Base-by-base conservation (phyloP, 768 basidiomycete genomes). In the Lactarius tabidus region DNA sequence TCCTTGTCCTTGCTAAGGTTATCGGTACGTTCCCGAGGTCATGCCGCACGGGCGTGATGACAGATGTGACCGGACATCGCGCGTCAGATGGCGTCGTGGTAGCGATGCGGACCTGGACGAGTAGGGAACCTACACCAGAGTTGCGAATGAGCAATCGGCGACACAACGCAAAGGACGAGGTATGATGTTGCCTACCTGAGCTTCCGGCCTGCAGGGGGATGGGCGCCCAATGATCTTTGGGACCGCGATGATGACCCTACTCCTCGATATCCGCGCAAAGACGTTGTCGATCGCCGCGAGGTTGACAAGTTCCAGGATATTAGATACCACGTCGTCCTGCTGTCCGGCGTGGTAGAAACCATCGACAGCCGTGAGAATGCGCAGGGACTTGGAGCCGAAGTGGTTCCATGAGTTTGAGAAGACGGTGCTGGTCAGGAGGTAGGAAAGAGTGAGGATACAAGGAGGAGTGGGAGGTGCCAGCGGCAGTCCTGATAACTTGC, bases 361-460 rank as follows among this genome's bases (percentile, higher is more conserved):
- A n/a, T 48, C 43, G 17, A 54, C 14, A 9, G 59, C 29, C 8
- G 51, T 43, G 29, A 66, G 23, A 12, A 62, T 48, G 51, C 31
- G 20, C 12, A 66, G 55, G 39, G 65, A 57, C 6, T 57, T 45
- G 18, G 65, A 53, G 23, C 38, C 39, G 18, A 56, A 56, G 23
- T 48, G 59, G 3, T 55, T 53, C 65, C 60, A 66, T 18, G 60
- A 52, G 29, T 39, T 33, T 7, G 65, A 60, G 56, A 62, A 62
- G 28, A 62, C 39, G 0, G 65, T 62, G 26, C 65, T 60, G 5
- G 65, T 62, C 38, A 66, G n/a, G 48, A 66, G 65, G 26, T 52
- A 66, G 23, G 61, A 39, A 33, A 66, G n/a, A n/a, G n/a, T n/a
- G 38, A 62, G 23, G 65, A 66, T 31, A 62, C 65, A n/a, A 65